Evolutionary conservation across 1,284 basidiomycete species (phyloP), one percentile per base, ranked within the genome.

Genomic region (Tilletia indica): DNA sequence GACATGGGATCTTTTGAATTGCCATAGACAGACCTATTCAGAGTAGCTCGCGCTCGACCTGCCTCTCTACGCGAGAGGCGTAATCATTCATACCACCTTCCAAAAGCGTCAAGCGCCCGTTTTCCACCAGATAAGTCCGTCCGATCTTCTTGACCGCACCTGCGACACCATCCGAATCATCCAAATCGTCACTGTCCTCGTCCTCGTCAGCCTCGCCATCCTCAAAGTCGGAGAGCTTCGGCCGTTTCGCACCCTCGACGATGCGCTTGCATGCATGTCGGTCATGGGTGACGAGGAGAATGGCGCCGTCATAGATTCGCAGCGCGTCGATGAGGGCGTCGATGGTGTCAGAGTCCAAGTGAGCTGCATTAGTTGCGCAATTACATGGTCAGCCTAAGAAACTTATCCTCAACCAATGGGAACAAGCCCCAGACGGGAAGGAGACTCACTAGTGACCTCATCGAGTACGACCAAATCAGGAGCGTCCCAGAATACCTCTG

Each of bases 201-300:
- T 79, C 79, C 14, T 77, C 77, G 4, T 76, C 75, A 0, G 78
- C 83, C 1, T 77, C 77, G 0, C 82, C 83, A 2, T 34, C 80
- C 74, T 36, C 77, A 14, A 45, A 45, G 74, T 39, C 79, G 76
- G 14, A 73, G 67, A 73, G n/a, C 73, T 72, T 58, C 71, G 76
- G 47, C 36, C 75, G 70, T 2, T 73, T 74, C 0, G 68, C 72
- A 8, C 69, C 51, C 56, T 78, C 74, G 42, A 79, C 72, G 63
- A 79, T 75, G 11, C 72, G 49, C 70, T 76, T 80, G 19, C 75
- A 72, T 4, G 79, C 84, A 56, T 80, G 87, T 73, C 90, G 86
- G 80, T 92, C 91, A 81, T 92, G 91, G 45, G 89, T 90, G 69
- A 92, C 88, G 11, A 91, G 85, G 11, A 91, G 83, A 39, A 91